Conservation (phyloP, 805 yeast species). For the Candida maesae region DNA sequence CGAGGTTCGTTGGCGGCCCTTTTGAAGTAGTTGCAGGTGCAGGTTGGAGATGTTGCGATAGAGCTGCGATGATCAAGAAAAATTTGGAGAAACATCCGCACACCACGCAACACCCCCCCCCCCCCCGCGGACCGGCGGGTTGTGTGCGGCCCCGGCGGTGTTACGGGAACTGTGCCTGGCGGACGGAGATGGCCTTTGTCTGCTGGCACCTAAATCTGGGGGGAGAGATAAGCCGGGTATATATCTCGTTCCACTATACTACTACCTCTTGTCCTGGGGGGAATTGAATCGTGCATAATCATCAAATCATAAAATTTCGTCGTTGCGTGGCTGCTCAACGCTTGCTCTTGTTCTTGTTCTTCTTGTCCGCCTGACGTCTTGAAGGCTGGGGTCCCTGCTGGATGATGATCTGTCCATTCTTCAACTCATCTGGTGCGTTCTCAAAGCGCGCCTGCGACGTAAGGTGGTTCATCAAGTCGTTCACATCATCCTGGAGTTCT, state of each 20-base stretch:
- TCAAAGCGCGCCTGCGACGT: constrained; percentile 71
- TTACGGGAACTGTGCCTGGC: not conserved
- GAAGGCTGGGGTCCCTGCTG: constrained; percentile 7
- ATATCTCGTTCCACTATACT: too few species aligned
- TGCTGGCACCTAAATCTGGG: too few species aligned
- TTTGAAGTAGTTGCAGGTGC: not conserved
- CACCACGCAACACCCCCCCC: too few species aligned
- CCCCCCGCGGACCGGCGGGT: too few species aligned
- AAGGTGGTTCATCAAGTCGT: constrained; percentile 76
- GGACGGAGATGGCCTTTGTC: constrained; percentile 1
- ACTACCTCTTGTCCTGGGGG: too few species aligned
- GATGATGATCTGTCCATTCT: constrained; percentile 63
- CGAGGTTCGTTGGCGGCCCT: not conserved
- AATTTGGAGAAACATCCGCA: constrained; percentile 9
- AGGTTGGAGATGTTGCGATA: not conserved
- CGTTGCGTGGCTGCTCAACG: not conserved
- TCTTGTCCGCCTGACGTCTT: constrained; percentile 1
- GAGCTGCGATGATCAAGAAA: constrained; percentile 1
- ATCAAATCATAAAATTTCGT: too few species aligned
- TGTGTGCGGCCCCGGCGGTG: too few species aligned
- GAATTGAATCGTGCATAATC: too few species aligned
- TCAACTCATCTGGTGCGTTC: constrained; percentile 66
- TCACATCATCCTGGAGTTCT: constrained; percentile 59
- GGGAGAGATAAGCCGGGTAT: too few species aligned
- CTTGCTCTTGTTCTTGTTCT: too few species aligned